Percentiles rank a stretch among this genome's conserved stretches.
These are phyloP conservation scores for Berkeleyomyces basicola DNA, from an alignment of 2,329 filamentous ascomycete genomes.

Conservation along the genomic window DNA sequence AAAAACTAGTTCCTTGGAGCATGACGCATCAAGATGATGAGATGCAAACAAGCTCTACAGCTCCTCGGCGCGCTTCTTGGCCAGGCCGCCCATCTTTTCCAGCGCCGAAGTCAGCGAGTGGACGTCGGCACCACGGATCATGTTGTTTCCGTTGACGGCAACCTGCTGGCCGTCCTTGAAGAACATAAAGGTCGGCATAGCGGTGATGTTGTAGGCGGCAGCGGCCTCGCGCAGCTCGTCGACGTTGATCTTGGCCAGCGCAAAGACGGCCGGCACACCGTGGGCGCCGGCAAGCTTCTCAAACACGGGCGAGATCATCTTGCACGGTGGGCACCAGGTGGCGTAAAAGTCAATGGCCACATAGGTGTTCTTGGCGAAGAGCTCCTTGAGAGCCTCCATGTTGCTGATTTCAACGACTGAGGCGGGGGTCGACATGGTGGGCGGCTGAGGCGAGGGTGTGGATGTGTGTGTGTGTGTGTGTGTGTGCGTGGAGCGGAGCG, in stretches of 20 bases:
- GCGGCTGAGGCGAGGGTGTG: neutral
- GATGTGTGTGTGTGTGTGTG: neutral
- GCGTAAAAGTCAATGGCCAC: conserved; percentile 80
- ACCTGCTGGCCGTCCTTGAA: conserved; percentile 55
- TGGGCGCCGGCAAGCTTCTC: conserved; percentile 19
- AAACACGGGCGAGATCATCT: conserved; percentile 65
- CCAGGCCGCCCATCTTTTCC: conserved; percentile 24
- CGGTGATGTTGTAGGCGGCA: conserved; percentile 61
- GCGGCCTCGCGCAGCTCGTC: conserved; percentile 63
- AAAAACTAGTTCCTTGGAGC: too few relatives aligned
- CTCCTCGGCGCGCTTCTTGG: conserved; percentile 20
- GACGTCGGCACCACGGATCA: conserved; percentile 16
- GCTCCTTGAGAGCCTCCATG: conserved; percentile 7
- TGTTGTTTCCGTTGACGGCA: conserved; percentile 19
- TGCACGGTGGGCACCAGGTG: conserved; percentile 90
- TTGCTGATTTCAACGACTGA: conserved; percentile 11
- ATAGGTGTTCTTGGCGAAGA: conserved; percentile 29
- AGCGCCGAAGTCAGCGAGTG: conserved; percentile 20
- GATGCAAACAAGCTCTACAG: conserved; percentile 4
- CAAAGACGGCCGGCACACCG: conserved; percentile 32
- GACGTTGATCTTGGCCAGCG: conserved; percentile 85
- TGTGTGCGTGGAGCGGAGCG: too few relatives aligned
- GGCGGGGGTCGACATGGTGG: conserved; percentile 7
- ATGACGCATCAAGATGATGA: too few relatives aligned
- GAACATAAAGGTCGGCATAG: conserved; percentile 83